Evolutionary conservation across 2,329 filamentous ascomycete genomes (phyloP).

Genomic region (Juglanconis oblonga): DNA sequence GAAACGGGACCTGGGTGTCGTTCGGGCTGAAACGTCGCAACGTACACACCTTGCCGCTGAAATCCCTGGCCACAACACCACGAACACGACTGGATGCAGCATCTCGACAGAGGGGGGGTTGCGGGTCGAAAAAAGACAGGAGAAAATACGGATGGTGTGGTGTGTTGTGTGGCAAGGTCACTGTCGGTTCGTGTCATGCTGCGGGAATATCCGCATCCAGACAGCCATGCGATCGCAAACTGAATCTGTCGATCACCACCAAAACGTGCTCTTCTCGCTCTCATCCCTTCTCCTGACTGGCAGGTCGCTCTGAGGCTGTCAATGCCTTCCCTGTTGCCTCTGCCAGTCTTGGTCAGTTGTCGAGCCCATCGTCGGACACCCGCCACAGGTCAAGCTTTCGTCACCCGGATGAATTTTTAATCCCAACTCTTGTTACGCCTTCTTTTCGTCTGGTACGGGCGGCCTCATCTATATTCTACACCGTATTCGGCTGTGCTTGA

Average conservation of each 20-base stretch:
- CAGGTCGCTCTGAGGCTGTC: background rate
- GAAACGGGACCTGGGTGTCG: background rate
- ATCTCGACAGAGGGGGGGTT: too few relatives aligned
- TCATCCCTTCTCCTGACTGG: background rate
- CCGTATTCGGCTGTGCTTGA: too few relatives aligned
- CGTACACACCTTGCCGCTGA: background rate
- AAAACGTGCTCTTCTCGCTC: background rate
- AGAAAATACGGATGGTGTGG: background rate
- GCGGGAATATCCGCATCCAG: background rate
- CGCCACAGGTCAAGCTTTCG: too few relatives aligned
- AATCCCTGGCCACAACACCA: background rate
- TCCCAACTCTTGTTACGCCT: too few relatives aligned
- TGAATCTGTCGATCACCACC: background rate
- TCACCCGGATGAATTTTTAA: too few relatives aligned
- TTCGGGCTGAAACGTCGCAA: conserved; percentile 1
- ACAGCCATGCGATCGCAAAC: background rate
- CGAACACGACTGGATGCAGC: background rate
- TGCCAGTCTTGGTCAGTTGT: too few relatives aligned
- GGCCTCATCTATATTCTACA: too few relatives aligned
- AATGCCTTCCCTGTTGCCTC: background rate
- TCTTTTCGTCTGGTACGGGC: too few relatives aligned
- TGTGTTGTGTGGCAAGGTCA: background rate
- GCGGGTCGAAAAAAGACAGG: background rate
- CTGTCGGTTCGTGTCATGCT: background rate
- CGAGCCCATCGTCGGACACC: too few relatives aligned